Percentiles rank a stretch among this genome's conserved stretches.
Conservation (phyloP, 208 protist genomes). For the Herpetomonas tarakana region DNA sequence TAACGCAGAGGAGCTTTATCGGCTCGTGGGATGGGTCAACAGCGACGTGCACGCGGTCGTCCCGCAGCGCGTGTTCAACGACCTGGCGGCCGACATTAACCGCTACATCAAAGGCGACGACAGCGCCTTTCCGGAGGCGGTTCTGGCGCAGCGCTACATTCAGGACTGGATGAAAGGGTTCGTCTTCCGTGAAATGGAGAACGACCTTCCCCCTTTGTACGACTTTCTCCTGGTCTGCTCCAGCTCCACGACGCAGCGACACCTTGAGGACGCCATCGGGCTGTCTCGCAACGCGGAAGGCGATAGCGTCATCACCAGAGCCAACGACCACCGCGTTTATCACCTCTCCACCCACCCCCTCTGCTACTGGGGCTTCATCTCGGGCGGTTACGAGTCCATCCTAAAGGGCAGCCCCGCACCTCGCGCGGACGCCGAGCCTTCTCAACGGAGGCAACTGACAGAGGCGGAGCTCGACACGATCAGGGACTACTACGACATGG, state of each 20-base stretch:
- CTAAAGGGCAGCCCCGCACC: conserved; percentile 11
- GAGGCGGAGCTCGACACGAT: conserved; percentile 27
- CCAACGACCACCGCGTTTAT: conserved; percentile 61
- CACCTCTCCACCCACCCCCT: conserved; percentile 83
- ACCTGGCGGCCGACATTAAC: conserved; percentile 54
- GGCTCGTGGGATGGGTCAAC: conserved; percentile 80
- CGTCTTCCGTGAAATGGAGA: conserved; percentile 83
- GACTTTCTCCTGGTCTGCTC: conserved; percentile 85
- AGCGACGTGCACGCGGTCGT: conserved; percentile 41
- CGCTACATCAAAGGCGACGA: conserved; percentile 76
- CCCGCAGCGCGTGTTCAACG: conserved; percentile 47
- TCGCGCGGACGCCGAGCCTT: background rate
- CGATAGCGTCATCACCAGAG: conserved; percentile 11
- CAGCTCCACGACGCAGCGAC: conserved; percentile 45
- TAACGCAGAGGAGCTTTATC: conserved; percentile 78
- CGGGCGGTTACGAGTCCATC: conserved; percentile 53
- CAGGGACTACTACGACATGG: conserved; percentile 41
- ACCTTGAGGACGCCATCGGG: conserved; percentile 22
- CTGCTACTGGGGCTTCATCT: conserved; percentile 73
- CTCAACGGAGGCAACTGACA: conserved; percentile 8
- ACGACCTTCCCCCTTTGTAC: conserved; percentile 72
- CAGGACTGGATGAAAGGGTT: conserved; percentile 85
- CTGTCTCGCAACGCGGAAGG: background rate
- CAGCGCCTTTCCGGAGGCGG: conserved; percentile 35
- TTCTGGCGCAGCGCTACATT: conserved; percentile 68